Conservation (phyloP, 2,329 filamentous ascomycete species). For the Capronia americana region DNA sequence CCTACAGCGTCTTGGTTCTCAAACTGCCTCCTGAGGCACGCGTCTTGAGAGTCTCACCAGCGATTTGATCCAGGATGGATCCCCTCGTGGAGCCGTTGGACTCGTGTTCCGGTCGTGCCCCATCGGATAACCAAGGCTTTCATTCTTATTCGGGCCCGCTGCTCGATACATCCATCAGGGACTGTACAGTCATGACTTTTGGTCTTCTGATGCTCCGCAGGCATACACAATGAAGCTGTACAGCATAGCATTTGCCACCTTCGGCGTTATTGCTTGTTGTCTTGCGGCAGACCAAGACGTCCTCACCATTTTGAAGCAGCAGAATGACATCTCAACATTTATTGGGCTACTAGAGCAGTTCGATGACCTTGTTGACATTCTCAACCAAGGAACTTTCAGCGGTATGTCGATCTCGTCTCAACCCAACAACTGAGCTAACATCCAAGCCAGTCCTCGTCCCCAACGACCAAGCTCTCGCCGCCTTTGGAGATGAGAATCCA, state of each 20-base stretch:
- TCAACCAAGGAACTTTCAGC: constrained; percentile 35
- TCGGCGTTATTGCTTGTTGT: constrained; percentile 13
- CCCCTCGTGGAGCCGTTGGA: neutral
- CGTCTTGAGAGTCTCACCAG: constrained; percentile 17
- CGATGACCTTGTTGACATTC: constrained; percentile 30
- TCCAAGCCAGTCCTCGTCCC: constrained; percentile 33
- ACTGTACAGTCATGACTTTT: constrained; percentile 24
- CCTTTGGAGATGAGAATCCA: constrained; percentile 24
- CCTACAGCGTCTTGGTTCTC: constrained; percentile 4
- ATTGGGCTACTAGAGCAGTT: constrained; percentile 27
- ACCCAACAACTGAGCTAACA: neutral
- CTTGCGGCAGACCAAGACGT: constrained; percentile 33
- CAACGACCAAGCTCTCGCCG: constrained; percentile 30
- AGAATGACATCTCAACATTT: constrained; percentile 35
- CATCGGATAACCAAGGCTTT: constrained; percentile 25
- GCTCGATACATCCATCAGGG: constrained; percentile 23
- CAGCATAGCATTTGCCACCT: constrained; percentile 12
- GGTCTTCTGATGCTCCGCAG: constrained; percentile 19
- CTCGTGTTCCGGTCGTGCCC: constrained; percentile 1
- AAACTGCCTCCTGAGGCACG: constrained; percentile 19
- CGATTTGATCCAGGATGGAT: neutral
- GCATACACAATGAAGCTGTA: constrained; percentile 27
- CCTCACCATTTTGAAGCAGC: constrained; percentile 34
- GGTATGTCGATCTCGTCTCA: constrained; percentile 18
- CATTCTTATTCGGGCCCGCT: constrained; percentile 32